These are phyloP conservation scores for Vaccinium darrowii DNA, from an alignment of 148 eudicot genomes.

Conservation along the genomic window DNA sequence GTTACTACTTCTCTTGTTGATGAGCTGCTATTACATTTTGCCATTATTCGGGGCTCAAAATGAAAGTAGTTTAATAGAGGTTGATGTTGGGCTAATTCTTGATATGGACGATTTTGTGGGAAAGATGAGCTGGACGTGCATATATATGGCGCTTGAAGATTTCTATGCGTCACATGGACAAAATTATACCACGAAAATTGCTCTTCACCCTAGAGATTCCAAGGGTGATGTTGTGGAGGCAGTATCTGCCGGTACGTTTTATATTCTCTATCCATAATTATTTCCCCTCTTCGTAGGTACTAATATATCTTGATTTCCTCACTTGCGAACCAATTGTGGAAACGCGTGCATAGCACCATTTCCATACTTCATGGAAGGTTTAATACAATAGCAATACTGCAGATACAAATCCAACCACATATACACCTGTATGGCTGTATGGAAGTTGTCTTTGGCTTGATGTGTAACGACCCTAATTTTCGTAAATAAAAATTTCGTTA, in stretches of 20 bases:
- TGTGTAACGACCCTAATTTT: too few species aligned
- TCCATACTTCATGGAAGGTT: too few species aligned
- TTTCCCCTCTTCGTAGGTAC: too few species aligned
- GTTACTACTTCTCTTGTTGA: not conserved
- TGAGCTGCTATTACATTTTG: not conserved
- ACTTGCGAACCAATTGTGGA: too few species aligned
- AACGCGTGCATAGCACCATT: too few species aligned
- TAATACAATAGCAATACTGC: too few species aligned
- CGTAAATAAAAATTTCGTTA: too few species aligned
- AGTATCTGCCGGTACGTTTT: conserved; percentile 41
- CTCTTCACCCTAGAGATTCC: conserved; percentile 42
- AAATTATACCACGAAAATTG: conserved; percentile 32
- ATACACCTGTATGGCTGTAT: too few species aligned
- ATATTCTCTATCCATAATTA: too few species aligned
- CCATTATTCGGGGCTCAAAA: not conserved
- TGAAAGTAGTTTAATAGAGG: not conserved
- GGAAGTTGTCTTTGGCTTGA: too few species aligned
- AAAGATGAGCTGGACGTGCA: conserved; percentile 38
- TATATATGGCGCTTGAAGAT: conserved; percentile 59
- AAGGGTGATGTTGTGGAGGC: conserved; percentile 34
- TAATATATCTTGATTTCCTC: too few species aligned
- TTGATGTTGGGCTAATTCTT: conserved; percentile 54
- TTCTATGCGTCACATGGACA: conserved; percentile 35
- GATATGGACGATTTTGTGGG: conserved; percentile 38
- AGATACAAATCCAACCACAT: too few species aligned